Evolutionary conservation across 192 early-diverging fungal genomes (phyloP).

Genomic region (Backusella morwellensis): DNA sequence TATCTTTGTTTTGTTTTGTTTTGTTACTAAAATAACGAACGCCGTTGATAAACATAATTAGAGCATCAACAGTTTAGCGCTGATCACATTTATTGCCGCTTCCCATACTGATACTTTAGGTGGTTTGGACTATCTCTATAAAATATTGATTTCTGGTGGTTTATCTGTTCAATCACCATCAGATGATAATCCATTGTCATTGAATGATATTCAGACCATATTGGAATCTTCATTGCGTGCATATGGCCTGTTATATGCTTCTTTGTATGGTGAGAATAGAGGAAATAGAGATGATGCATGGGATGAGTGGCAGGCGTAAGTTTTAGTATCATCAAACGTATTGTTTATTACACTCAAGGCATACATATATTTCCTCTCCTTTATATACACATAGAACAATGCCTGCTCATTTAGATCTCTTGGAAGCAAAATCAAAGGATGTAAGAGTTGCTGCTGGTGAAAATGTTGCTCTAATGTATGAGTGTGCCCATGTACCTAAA

Average conservation of each 20-base stretch:
- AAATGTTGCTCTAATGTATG: conserved; percentile 7
- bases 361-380: not conserved
- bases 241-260: conserved; percentile 7
- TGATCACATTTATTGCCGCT: conserved; percentile 7
- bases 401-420: not conserved
- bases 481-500: not conserved
- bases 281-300: not conserved
- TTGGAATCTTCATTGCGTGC: not conserved
- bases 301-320: conserved; percentile 9
- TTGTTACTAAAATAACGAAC: not conserved
- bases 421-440: not conserved
- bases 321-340: not conserved
- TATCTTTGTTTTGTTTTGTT: not conserved
- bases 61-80: conserved; percentile 3
- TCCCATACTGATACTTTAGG: not conserved
- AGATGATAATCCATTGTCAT: not conserved
- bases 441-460: not conserved
- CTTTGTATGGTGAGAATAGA: conserved; percentile 9
- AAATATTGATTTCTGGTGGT: not conserved
- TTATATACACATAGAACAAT: not conserved
- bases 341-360: too few species aligned
- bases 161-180: not conserved
- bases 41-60: not conserved
- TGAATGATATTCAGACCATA: not conserved
- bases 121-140: not conserved